phyloP scores from a whole-genome alignment of 345 rosid species.

The Dipteronia dyeriana region DNA sequence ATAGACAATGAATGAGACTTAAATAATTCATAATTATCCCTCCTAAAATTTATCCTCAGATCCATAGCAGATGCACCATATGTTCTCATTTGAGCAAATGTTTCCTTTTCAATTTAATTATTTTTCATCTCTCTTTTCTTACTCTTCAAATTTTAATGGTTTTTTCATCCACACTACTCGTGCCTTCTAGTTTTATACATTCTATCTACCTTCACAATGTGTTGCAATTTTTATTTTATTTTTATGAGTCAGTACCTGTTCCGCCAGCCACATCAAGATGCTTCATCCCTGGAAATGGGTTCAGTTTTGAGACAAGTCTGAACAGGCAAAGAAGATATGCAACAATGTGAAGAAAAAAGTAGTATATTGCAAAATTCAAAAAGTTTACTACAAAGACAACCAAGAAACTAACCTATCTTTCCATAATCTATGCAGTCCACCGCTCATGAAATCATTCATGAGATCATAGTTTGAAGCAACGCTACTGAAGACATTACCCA shows the following conservation, averaged over 20 bases:
- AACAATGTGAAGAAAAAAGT: constrained; percentile 13
- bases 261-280: constrained; percentile 99
- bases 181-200: background rate
- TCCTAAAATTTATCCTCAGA: background rate
- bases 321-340: constrained; percentile 15
- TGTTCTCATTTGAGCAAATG: background rate
- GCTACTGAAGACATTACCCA: constrained; percentile 78
- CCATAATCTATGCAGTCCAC: constrained; percentile 89
- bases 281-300: constrained; percentile 95
- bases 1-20: no score
- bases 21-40: no score
- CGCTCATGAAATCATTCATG: constrained; percentile 98
- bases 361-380: constrained; percentile 11
- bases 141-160: no score
- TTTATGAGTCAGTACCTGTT: constrained; percentile 52
- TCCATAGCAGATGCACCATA: background rate
- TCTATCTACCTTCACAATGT: background rate
- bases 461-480: constrained; percentile 94
- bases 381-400: background rate
- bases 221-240: no score
- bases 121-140: background rate
- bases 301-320: constrained; percentile 82
- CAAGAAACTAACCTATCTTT: constrained; percentile 70
- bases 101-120: background rate
- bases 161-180: background rate